Base-by-base conservation (phyloP, 805 yeast species). In the Pichia membranifaciens region DNA sequence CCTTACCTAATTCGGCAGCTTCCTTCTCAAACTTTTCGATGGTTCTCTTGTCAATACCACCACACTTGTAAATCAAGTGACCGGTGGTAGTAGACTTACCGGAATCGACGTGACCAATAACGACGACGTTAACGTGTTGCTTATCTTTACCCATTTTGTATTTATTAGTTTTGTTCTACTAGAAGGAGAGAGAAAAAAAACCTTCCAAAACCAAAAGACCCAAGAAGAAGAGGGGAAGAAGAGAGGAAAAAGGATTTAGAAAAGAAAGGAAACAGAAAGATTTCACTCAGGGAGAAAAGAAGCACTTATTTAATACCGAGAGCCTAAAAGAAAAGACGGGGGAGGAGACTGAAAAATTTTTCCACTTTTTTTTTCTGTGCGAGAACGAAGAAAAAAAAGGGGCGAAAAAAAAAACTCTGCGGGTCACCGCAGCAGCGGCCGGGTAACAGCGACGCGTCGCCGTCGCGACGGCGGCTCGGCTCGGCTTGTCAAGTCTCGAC, bases 81-180 rank as follows among this genome's bases (percentile, higher is more conserved):
- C 97, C 97, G 74, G 98, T 90, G 78, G 97, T 91, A 71, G 98
- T 90, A 59, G 97, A 91, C 81, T 87, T 86, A 79, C 91, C 91
- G 68, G 97, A 90, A 79, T 91, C 98, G 97, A 93, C 98, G 96
- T 91, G 98, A 78, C 98, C 99, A 76, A 91, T 91, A 73, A 93
- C 98, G 76, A 93, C 99, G 79, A 91, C 95, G 96, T 91, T 93
- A 81, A 91, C 87, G 87, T 91, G 98, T 77, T 80, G 69, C 85
- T 91, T 90, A 70, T 82, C 96, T 78, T 88, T 88, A 83, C 96
- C 96, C 95, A 51, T 51, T 50, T 35, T 45, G 12, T 12, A n/a
- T 6, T n/a, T 22, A 4, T 22, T 22, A 25, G 41, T 38, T 3
- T 37, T 37, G n/a, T 22, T 37, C 12, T 18, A 18, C 12, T 37